These are phyloP conservation scores for Ophiosphaerella korrae DNA, from an alignment of 2,329 filamentous ascomycete species.

Conservation along the genomic window DNA sequence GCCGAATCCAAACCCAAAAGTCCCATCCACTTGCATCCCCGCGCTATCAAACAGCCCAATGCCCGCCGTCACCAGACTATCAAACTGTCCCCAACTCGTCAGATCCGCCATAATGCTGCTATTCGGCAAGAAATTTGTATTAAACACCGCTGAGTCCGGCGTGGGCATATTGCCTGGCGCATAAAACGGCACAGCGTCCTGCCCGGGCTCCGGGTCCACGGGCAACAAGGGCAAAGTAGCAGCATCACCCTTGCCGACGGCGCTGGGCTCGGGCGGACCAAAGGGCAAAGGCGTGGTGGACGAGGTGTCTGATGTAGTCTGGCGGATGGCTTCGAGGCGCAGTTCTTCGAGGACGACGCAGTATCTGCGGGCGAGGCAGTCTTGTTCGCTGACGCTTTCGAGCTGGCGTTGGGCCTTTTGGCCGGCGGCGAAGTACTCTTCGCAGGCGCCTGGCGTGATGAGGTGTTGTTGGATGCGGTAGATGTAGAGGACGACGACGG, in stretches of 20 bases:
- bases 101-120: constrained; percentile 41
- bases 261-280: neutral
- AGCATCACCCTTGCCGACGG: neutral
- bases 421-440: constrained; percentile 51
- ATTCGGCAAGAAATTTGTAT: constrained; percentile 23
- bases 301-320: constrained; percentile 17
- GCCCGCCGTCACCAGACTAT: constrained; percentile 44
- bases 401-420: constrained; percentile 51
- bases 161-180: constrained; percentile 30
- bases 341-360: constrained; percentile 60
- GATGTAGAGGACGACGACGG: constrained; percentile 60
- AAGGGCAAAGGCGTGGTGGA: neutral
- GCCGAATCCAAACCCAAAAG: constrained; percentile 3
- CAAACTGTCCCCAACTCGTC: constrained; percentile 47
- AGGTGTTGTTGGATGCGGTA: constrained; percentile 59
- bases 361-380: constrained; percentile 52
- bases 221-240: neutral
- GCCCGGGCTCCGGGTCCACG: neutral
- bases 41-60: constrained; percentile 39
- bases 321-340: constrained; percentile 48
- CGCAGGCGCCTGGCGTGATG: constrained; percentile 54
- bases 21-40: constrained; percentile 27
- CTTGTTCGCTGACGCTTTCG: constrained; percentile 35
- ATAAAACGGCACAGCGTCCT: constrained; percentile 13
- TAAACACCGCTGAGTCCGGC: constrained; percentile 35